Conservation (phyloP, 1,284 basidiomycete genomes). For the Ceratobasidium sp. region DNA sequence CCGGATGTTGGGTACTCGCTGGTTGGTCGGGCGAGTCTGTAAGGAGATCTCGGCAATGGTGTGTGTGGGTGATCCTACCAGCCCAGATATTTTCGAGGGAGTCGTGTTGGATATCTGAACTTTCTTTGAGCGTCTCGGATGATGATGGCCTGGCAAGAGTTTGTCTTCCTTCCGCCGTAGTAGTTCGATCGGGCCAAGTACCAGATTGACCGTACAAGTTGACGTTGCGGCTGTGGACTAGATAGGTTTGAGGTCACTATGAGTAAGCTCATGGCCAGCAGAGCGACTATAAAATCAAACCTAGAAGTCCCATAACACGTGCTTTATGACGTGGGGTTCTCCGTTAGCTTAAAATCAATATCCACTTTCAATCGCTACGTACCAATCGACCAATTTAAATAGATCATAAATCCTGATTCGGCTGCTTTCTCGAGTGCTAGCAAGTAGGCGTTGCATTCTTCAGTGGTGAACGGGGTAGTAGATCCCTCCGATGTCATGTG, state of each 20-base stretch:
- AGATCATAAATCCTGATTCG: constrained; percentile 22
- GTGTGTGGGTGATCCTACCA: constrained; percentile 34
- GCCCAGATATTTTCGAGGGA: constrained; percentile 39
- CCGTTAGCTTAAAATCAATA: no score
- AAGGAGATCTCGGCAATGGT: constrained; percentile 34
- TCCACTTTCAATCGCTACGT: no score
- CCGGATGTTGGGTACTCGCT: no score
- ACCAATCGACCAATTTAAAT: constrained; percentile 36
- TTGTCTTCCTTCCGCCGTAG: constrained; percentile 29
- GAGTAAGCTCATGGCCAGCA: no score
- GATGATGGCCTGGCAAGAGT: neutral
- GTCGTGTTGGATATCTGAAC: constrained; percentile 30
- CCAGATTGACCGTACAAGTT: constrained; percentile 42
- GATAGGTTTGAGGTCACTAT: neutral
- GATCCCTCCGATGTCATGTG: constrained; percentile 44
- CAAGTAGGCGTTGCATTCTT: constrained; percentile 38
- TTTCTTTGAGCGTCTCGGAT: neutral
- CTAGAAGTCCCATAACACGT: neutral
- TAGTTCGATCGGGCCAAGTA: constrained; percentile 39
- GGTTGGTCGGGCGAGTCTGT: constrained; percentile 14
- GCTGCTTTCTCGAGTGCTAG: constrained; percentile 30
- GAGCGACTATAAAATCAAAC: neutral
- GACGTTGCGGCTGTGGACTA: constrained; percentile 44
- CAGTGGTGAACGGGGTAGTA: constrained; percentile 38
- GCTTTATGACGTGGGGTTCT: no score